A percentile compares a stretch with the other conserved stretches of the same genome.
phyloP scores from a whole-genome alignment of 1,284 basidiomycete species.

The Puccinia polysora region DNA sequence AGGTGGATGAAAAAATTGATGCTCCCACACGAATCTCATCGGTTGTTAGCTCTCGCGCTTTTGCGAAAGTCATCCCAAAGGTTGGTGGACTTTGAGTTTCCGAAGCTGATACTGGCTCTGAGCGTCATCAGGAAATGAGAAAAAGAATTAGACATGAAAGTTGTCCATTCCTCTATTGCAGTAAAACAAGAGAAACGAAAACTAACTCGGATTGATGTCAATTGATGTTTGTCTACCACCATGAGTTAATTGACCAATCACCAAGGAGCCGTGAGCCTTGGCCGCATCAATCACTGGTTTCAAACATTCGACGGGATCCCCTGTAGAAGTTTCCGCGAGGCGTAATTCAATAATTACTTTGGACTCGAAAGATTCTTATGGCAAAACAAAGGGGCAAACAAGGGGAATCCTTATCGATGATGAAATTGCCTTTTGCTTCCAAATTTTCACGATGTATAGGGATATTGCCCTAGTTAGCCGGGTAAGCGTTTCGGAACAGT shows the following conservation, averaged over 20 bases:
- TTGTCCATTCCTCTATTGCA: too few species aligned
- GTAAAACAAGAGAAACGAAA: constrained; percentile 50
- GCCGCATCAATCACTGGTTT: constrained; percentile 52
- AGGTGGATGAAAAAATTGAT: too few species aligned
- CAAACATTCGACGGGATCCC: constrained; percentile 52
- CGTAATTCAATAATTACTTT: not conserved
- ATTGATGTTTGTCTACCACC: constrained; percentile 53
- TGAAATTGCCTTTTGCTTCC: constrained; percentile 51
- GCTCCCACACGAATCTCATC: constrained; percentile 50
- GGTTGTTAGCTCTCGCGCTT: constrained; percentile 50
- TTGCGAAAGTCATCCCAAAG: constrained; percentile 35
- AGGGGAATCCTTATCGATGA: constrained; percentile 48
- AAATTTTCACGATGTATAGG: constrained; percentile 49
- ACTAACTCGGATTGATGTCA: constrained; percentile 47
- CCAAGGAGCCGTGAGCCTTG: constrained; percentile 55
- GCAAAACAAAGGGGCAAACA: constrained; percentile 1
- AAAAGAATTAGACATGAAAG: constrained; percentile 43
- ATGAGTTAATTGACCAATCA: constrained; percentile 56
- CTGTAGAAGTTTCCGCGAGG: constrained; percentile 19
- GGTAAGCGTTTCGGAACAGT: constrained; percentile 17
- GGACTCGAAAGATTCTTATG: not conserved
- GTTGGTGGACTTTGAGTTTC: constrained; percentile 16
- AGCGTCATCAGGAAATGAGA: not conserved
- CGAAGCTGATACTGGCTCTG: constrained; percentile 50
- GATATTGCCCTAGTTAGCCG: constrained; percentile 52